Base-by-base conservation (phyloP, 2,329 filamentous ascomycete species). In the Thermomyces lanuginosus region DNA sequence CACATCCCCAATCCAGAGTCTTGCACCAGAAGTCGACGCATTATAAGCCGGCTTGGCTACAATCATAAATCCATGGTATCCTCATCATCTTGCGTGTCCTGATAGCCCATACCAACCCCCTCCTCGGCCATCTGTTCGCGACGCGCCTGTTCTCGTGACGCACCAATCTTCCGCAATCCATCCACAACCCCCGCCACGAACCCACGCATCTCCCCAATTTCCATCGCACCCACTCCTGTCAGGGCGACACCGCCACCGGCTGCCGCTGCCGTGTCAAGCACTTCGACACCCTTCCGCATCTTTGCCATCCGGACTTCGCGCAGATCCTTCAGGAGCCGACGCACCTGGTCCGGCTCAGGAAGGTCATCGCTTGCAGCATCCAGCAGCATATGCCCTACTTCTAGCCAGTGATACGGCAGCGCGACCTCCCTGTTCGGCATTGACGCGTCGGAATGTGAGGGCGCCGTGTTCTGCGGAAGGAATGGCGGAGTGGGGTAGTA, bases 321-420 rank as follows among this genome's bases (percentile, higher is more conserved):
- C 37, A 95, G 51, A 45, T 92, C 84, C 28, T 84, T 63, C 34
- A 93, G 49, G 32, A 92, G 49, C 14, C 76, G 68, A 5, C 84
- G 63, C 5, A 91, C 74, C 38, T 74, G 70, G 38, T 83, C 75
- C 2, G 79, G 65, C 1, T 76, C 62, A 18, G 69, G 66, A 26
- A 95, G 67, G 49, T 93, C 84, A 50, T 93, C 84, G 14, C 70
- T 66, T 3, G 84, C 84, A 29, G 81, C 76, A 24, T 84, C 77
- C 2, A 98, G 67, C 23, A 98, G 61, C 48, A 91, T 72, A 53
- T 92, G 83, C 10, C 78, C 76, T 6, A 95, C 58, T 55, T 95
- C 89, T 21, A 92, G 67, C 84, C 86, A 98, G 58, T 95, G 86
- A 48, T 92, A 95, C 0, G 89, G 89, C 16, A 98, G 60, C 8